Conservation (phyloP, 1,284 basidiomycete species). For the Vanrija humicola region DNA sequence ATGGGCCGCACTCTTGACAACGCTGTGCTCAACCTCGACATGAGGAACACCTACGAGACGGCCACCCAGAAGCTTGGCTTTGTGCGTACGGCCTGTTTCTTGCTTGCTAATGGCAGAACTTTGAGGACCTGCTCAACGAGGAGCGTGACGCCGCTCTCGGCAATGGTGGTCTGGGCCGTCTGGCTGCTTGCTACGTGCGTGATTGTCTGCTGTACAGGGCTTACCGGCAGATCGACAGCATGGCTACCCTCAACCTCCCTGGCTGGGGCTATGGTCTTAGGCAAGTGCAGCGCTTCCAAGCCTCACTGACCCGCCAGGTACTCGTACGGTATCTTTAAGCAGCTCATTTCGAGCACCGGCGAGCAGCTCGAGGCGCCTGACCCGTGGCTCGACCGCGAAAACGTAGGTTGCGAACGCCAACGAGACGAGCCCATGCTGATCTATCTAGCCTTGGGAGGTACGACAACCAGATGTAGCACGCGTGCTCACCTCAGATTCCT, state of each 20-base stretch:
- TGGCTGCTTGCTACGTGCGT: conserved; percentile 83
- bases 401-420: conserved; percentile 48
- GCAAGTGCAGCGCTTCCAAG: conserved; percentile 23
- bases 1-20: conserved; percentile 85
- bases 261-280: conserved; percentile 86
- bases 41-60: conserved; percentile 68
- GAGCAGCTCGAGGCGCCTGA: conserved; percentile 86
- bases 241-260: conserved; percentile 71
- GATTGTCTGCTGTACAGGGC: conserved; percentile 12
- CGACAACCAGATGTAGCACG: no score
- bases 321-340: conserved; percentile 92
- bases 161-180: conserved; percentile 76
- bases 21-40: conserved; percentile 77
- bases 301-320: conserved; percentile 47
- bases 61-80: conserved; percentile 68
- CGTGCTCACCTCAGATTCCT: conserved; percentile 52
- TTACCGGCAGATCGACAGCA: conserved; percentile 38
- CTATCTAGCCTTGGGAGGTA: conserved; percentile 59
- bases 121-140: conserved; percentile 77
- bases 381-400: conserved; percentile 83
- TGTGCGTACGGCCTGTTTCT: conserved; percentile 25
- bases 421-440: conserved; percentile 1
- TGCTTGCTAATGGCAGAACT: conserved; percentile 47
- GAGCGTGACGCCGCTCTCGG: conserved; percentile 87
- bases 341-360: conserved; percentile 67